Evolutionary conservation across 441 rosid genomes (phyloP).

Genomic region (Euphorbia celastroides): DNA sequence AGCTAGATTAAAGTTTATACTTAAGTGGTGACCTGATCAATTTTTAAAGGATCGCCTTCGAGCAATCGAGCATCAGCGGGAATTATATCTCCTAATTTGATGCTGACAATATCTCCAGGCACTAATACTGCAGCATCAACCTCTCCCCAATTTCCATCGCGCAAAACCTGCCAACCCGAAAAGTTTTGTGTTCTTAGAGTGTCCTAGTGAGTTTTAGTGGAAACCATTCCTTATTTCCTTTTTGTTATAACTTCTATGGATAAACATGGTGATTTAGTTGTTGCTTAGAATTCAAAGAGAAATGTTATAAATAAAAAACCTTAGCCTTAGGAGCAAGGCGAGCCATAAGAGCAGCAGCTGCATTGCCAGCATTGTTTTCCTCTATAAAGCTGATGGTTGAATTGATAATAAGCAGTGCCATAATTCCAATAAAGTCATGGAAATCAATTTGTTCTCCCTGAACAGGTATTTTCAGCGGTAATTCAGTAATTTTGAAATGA

Average conservation of each 20-base stretch:
- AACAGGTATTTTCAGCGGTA: constrained; percentile 5
- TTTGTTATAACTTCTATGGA: too few species aligned
- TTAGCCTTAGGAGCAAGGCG: constrained; percentile 28
- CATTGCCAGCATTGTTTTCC: constrained; percentile 97
- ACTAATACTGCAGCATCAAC: constrained; percentile 76
- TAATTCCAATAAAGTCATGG: constrained; percentile 86
- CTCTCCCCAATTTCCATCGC: constrained; percentile 75
- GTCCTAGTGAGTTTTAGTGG: too few species aligned
- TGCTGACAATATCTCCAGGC: constrained; percentile 80
- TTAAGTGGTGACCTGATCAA: constrained; percentile 49
- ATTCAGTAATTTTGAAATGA: not conserved
- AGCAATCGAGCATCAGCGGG: constrained; percentile 92
- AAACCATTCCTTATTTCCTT: too few species aligned
- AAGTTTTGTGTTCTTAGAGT: too few species aligned
- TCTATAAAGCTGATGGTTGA: constrained; percentile 89
- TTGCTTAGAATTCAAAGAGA: too few species aligned
- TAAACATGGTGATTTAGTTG: too few species aligned
- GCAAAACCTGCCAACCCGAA: constrained; percentile 45
- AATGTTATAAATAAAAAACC: constrained; percentile 7
- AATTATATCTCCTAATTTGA: constrained; percentile 82
- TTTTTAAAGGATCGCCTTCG: constrained; percentile 85
- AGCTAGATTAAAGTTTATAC: not conserved
- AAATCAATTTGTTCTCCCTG: constrained; percentile 76
- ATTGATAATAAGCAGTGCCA: constrained; percentile 66
- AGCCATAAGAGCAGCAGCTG: constrained; percentile 41